A percentile compares a stretch with the other conserved stretches of the same genome.
phyloP scores from a whole-genome alignment of 179 eudicot genomes.

The Nepenthes alata region DNA sequence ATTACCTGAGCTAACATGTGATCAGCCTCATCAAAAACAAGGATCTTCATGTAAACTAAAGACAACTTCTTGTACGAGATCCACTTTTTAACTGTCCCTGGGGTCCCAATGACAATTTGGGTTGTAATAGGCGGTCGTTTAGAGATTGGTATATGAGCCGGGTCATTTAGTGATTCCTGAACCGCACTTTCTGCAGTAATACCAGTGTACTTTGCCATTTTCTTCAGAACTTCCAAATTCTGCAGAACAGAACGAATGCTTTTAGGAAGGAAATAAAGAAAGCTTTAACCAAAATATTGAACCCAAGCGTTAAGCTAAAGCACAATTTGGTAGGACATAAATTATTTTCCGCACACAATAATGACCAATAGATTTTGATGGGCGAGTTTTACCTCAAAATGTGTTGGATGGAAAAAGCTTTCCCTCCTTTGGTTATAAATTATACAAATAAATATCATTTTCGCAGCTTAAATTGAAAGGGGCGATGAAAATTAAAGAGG shows the following conservation, averaged over 20 bases:
- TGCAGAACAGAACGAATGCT: slow-evolving; percentile 11
- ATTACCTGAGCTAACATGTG: slow-evolving; percentile 90
- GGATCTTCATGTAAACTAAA: slow-evolving; percentile 52
- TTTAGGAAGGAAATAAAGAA: too few relatives aligned
- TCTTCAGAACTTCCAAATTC: slow-evolving; percentile 79
- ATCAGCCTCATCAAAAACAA: slow-evolving; percentile 47
- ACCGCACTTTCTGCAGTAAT: slow-evolving; percentile 64
- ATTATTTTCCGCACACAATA: too few relatives aligned
- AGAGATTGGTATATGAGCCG: slow-evolving; percentile 19
- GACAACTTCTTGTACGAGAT: slow-evolving; percentile 34
- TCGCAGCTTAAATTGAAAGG: too few relatives aligned
- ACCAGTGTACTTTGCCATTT: slow-evolving; percentile 80
- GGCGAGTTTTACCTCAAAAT: too few relatives aligned
- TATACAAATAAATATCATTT: too few relatives aligned
- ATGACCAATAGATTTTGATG: too few relatives aligned
- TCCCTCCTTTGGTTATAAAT: too few relatives aligned
- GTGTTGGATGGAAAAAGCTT: too few relatives aligned
- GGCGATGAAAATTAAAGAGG: too few relatives aligned
- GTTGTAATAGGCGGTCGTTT: slow-evolving; percentile 48
- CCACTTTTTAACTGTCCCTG: slow-evolving; percentile 45
- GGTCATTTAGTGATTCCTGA: slow-evolving; percentile 15
- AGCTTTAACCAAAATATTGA: too few relatives aligned
- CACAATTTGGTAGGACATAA: too few relatives aligned
- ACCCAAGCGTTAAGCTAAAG: too few relatives aligned
- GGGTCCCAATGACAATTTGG: slow-evolving; percentile 82